phyloP scores from a whole-genome alignment of 192 early-diverging fungal species.

The Coemansia sp. region DNA sequence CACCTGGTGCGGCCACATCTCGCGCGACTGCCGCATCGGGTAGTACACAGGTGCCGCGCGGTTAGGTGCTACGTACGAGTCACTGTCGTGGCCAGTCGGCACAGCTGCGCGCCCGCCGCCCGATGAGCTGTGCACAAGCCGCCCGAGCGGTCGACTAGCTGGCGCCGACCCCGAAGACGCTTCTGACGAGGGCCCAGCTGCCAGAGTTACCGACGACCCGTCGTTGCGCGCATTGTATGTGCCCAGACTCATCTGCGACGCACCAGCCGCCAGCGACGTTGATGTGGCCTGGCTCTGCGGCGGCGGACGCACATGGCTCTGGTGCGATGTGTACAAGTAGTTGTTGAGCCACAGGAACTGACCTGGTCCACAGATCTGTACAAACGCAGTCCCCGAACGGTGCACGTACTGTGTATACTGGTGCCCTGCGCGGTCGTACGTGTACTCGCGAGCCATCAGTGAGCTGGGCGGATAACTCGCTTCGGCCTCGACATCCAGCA shows the following conservation, averaged over 20 bases:
- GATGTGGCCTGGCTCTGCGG: conserved; percentile 4
- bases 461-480: conserved; percentile 64
- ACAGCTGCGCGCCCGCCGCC: conserved; percentile 1
- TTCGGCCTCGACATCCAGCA: conserved; percentile 94
- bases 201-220: background rate
- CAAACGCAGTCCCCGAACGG: conserved; percentile 85
- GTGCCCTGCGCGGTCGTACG: conserved; percentile 35
- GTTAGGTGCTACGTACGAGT: background rate
- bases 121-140: background rate
- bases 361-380: conserved; percentile 77
- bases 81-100: background rate
- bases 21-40: conserved; percentile 26
- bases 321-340: conserved; percentile 57
- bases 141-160: background rate
- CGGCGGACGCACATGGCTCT: conserved; percentile 22
- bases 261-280: conserved; percentile 1
- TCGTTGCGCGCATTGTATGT: conserved; percentile 3
- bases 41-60: conserved; percentile 29
- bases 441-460: conserved; percentile 63
- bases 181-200: background rate
- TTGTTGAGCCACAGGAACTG: conserved; percentile 91
- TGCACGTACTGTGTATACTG: conserved; percentile 89
- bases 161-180: conserved; percentile 4
- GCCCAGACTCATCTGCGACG: conserved; percentile 9
- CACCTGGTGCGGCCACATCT: conserved; percentile 51